phyloP scores from a whole-genome alignment of 202 grass and related monocot species.

The Eragrostis tef region DNA sequence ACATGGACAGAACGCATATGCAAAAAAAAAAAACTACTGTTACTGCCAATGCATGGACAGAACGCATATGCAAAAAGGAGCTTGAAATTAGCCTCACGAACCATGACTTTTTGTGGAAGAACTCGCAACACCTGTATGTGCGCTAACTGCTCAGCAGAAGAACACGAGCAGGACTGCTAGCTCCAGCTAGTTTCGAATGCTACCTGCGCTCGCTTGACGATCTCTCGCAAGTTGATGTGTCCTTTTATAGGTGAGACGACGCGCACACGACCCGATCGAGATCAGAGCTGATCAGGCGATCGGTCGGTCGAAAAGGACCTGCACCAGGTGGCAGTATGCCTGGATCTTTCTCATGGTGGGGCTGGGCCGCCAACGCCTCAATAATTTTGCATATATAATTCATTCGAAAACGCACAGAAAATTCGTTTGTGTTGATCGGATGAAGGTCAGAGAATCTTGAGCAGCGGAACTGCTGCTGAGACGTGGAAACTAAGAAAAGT shows the following conservation, averaged over 20 bases:
- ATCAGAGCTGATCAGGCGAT: constrained; percentile 1
- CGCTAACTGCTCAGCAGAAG: not conserved
- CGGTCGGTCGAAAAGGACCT: constrained; percentile 32
- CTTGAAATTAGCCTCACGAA: constrained; percentile 10
- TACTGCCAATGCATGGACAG: not conserved
- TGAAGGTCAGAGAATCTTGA: constrained; percentile 29
- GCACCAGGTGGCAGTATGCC: constrained; percentile 27
- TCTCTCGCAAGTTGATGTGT: not conserved
- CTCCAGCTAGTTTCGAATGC: not conserved
- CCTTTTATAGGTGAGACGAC: constrained; percentile 51
- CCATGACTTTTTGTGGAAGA: constrained; percentile 19
- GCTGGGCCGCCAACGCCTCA: constrained; percentile 18
- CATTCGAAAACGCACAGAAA: not conserved
- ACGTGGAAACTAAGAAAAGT: constrained; percentile 57
- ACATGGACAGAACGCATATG: not conserved
- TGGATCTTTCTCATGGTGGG: constrained; percentile 33
- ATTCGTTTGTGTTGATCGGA: constrained; percentile 15
- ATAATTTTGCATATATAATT: constrained; percentile 40
- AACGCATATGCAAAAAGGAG: not conserved
- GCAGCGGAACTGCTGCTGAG: constrained; percentile 39
- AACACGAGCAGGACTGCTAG: not conserved
- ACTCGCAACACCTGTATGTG: not conserved
- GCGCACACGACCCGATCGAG: not conserved
- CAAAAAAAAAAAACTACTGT: not conserved
- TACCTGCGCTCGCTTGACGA: constrained; percentile 39